These are phyloP conservation scores for Creolimax fragrantissima DNA, from an alignment of 78 protist genomes.

Conservation along the genomic window DNA sequence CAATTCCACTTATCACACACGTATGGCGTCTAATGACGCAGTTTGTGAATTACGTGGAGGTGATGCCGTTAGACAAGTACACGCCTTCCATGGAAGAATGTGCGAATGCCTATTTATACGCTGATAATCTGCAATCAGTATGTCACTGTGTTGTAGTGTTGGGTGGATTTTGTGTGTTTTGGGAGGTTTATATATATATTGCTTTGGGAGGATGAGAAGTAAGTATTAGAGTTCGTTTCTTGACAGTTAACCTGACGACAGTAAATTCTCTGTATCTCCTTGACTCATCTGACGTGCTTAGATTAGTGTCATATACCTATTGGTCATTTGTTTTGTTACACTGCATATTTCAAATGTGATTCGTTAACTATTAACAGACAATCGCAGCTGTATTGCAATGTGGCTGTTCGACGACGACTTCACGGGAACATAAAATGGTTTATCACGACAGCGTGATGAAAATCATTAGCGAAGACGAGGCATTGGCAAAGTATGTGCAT, in stretches of 20 bases:
- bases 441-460: neutral
- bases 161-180: neutral
- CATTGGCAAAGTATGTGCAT: neutral
- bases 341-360: neutral
- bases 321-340: neutral
- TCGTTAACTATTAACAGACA: neutral
- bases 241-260: neutral
- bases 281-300: too few species aligned
- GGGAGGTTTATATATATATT: neutral
- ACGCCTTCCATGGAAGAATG: neutral
- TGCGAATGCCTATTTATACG: neutral
- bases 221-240: neutral
- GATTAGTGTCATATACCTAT: too few species aligned
- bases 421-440: neutral
- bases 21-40: neutral
- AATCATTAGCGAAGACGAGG: neutral
- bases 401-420: neutral
- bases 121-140: neutral
- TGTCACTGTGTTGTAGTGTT: neutral
- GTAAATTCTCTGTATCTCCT: neutral
- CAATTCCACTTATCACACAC: neutral
- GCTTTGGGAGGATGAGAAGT: neutral
- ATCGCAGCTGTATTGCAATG: neutral
- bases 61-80: neutral
- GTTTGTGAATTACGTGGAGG: neutral